Percentiles rank a stretch among this genome's conserved stretches.
Conservation (phyloP, 768 basidiomycete genomes). For the Boletus reticuloceps region DNA sequence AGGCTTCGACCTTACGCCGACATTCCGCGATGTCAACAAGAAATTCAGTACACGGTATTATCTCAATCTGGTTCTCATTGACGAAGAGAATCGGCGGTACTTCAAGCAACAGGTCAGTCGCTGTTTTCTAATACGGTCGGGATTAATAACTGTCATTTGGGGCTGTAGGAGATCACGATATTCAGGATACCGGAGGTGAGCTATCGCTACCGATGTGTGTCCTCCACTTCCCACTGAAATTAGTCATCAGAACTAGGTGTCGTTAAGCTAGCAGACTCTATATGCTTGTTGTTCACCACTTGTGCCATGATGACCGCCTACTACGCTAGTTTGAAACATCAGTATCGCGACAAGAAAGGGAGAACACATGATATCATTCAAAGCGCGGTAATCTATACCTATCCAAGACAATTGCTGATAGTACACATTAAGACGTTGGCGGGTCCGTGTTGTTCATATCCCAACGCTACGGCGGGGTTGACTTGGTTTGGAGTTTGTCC, state of each 20-base stretch:
- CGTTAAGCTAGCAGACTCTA: neutral
- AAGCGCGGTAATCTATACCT: neutral
- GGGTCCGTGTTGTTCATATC: conserved; percentile 31
- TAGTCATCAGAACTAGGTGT: conserved; percentile 34
- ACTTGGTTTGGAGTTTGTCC: neutral
- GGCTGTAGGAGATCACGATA: conserved; percentile 73
- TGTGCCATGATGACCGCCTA: conserved; percentile 1
- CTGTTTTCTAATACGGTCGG: neutral
- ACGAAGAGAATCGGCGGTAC: conserved; percentile 96
- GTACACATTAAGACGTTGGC: conserved; percentile 9
- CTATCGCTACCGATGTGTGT: neutral
- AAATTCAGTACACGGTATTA: conserved; percentile 98
- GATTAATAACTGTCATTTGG: neutral
- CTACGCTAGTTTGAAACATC: conserved; percentile 1
- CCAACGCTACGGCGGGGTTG: conserved; percentile 30
- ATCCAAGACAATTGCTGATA: conserved; percentile 7
- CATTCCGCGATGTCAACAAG: conserved; percentile 99
- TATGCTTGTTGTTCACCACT: conserved; percentile 5
- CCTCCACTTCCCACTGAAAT: neutral
- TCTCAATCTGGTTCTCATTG: conserved; percentile 94
- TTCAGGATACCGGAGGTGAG: conserved; percentile 86
- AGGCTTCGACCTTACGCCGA: conserved; percentile 97
- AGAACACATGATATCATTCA: neutral
- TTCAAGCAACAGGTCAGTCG: conserved; percentile 87
- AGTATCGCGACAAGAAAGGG: neutral